Evolutionary conservation across 495 filamentous ascomycete genomes (phyloP).

Genomic region (Podospora anserina): DNA sequence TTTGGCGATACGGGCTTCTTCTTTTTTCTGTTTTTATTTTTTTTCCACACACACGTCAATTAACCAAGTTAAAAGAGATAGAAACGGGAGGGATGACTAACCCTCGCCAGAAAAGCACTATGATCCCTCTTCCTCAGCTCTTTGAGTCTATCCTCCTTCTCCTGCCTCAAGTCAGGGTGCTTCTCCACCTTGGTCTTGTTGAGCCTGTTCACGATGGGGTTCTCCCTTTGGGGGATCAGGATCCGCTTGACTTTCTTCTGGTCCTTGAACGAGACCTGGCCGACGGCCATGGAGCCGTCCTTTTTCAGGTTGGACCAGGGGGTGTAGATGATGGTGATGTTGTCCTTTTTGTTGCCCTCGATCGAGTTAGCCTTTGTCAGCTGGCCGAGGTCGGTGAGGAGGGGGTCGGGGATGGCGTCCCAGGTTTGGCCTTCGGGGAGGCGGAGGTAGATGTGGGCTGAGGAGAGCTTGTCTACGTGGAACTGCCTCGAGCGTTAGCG

Average conservation of each 20-base stretch:
- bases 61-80: too few relatives aligned
- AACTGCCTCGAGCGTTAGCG: conserved; percentile 54
- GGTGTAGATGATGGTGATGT: conserved; percentile 93
- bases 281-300: conserved; percentile 91
- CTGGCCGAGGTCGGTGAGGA: conserved; percentile 85
- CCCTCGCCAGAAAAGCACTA: conserved; percentile 61
- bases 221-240: conserved; percentile 72
- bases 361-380: conserved; percentile 98
- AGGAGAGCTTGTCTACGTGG: conserved; percentile 95
- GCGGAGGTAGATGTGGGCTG: conserved; percentile 91
- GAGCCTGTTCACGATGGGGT: conserved; percentile 88
- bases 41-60: too few relatives aligned
- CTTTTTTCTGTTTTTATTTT: conserved; percentile 55
- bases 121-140: conserved; percentile 67
- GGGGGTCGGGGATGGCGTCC: conserved; percentile 72
- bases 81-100: conserved; percentile 21
- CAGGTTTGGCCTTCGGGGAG: conserved; percentile 77
- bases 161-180: conserved; percentile 72
- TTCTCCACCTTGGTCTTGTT: conserved; percentile 92
- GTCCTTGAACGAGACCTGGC: conserved; percentile 94
- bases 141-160: conserved; percentile 72
- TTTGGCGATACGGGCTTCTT: conserved; percentile 72
- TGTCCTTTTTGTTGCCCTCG: conserved; percentile 99
- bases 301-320: conserved; percentile 97
- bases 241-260: conserved; percentile 79